Evolutionary conservation across 1,284 basidiomycete species (phyloP), one percentile per base, ranked within the genome.

Genomic region (Cutaneotrichosporon sp.): DNA sequence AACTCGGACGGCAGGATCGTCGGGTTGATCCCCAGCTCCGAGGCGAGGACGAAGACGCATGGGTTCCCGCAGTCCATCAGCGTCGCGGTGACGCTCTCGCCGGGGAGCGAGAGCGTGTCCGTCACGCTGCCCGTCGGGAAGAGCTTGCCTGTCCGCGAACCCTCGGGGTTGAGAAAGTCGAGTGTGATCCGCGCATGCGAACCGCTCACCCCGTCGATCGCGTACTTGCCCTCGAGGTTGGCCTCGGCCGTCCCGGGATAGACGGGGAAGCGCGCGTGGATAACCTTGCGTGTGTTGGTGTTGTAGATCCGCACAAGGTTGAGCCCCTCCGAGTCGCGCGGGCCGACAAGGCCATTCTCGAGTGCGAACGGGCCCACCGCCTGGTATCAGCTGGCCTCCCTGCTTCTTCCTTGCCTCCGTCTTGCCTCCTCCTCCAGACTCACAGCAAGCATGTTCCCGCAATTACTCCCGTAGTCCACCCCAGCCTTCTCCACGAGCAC

Each of bases 41-140:
- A 63, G 3, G 80, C 74, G 27, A 72, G 55, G 65, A 89, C 80
- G 74, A 89, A 87, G 6, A 89, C 84, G 6, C 86, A 87, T 0
- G 89, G 88, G 70, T 90, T 90, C 5, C 88, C 87, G 1, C 87
- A 88, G 69, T 90, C 89, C 13, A 90, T 82, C 10, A 87, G 81
- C 6, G 87, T 87, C 0, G 81, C 83, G 8, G 67, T 74, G 45
- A 85, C 72, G n/a, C n/a, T n/a, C 50, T 62, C 46, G 6, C 42
- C 54, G 6, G 67, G 56, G n/a, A 85, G 65, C 11, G 74, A 63
- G 46, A 88, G 72, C 2, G 58, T 58, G 69, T 88, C 84, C 7
- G 79, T 67, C 0, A 84, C 75, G 2, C 79, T 79, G n/a, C 84
- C 84, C 0, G 87, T 84, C 0, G 89, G 89, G 20, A 90, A 82